Percentiles rank a stretch among this genome's conserved stretches.
Conservation (phyloP, 257 asterid species). For the Haberlea rhodopensis region DNA sequence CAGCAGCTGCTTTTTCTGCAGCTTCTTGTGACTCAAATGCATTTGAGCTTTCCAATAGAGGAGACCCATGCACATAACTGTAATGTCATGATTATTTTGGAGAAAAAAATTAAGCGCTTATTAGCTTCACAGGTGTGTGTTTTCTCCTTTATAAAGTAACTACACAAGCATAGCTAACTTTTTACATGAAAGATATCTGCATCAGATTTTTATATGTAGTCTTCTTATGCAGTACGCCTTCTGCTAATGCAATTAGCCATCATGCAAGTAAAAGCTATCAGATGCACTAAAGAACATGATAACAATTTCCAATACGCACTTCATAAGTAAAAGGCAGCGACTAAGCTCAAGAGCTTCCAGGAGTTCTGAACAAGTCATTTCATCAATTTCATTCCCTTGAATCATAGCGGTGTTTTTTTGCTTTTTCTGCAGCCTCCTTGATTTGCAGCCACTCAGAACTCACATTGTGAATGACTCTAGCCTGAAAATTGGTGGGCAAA, state of each 20-base stretch:
- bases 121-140: too few relatives aligned
- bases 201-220: conserved; percentile 14
- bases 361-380: conserved; percentile 92
- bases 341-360: conserved; percentile 99
- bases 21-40: conserved; percentile 85
- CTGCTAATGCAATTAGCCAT: too few relatives aligned
- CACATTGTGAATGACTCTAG: conserved; percentile 84
- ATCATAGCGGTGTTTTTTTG: conserved; percentile 59
- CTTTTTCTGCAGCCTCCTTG: conserved; percentile 91
- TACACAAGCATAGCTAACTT: too few relatives aligned
- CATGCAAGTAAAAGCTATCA: too few relatives aligned
- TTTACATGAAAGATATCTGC: conserved; percentile 7
- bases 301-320: conserved; percentile 47
- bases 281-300: too few relatives aligned
- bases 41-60: conserved; percentile 74
- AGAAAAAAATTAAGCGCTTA: conserved; percentile 14
- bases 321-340: conserved; percentile 90
- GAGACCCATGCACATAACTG: conserved; percentile 93
- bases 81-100: conserved; percentile 22
- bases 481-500: conserved; percentile 41
- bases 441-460: conserved; percentile 89
- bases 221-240: background rate
- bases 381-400: conserved; percentile 86
- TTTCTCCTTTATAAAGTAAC: too few relatives aligned
- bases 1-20: conserved; percentile 77